phyloP scores from a whole-genome alignment of 2,329 filamentous ascomycete species.

The Hypoxylon sp. region DNA sequence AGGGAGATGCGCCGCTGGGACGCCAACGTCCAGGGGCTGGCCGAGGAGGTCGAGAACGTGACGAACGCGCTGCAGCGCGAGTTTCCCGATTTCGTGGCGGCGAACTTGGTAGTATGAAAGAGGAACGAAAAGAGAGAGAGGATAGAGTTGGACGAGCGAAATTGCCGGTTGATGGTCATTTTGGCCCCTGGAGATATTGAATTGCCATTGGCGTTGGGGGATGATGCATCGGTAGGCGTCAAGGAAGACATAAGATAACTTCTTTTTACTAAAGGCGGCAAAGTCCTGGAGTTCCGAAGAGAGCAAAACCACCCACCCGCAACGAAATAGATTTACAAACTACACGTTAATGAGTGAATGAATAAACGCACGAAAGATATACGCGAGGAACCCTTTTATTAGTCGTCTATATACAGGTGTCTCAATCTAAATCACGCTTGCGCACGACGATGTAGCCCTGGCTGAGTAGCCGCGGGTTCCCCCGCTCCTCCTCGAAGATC shows the following conservation, averaged over 20 bases:
- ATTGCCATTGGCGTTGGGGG: constrained; percentile 19
- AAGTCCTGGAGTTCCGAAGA: constrained; percentile 11
- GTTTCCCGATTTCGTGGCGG: constrained; percentile 76
- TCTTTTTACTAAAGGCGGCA: not conserved
- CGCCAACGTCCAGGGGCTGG: constrained; percentile 83
- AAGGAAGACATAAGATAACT: constrained; percentile 21
- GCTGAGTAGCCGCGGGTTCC: constrained; percentile 59
- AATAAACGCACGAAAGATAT: constrained; percentile 20
- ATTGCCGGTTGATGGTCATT: not conserved
- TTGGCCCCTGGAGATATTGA: no score
- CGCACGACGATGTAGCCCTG: constrained; percentile 67
- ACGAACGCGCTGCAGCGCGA: constrained; percentile 83
- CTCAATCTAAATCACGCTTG: constrained; percentile 63
- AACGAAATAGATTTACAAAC: constrained; percentile 3
- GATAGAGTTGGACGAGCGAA: not conserved
- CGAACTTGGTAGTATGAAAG: constrained; percentile 60
- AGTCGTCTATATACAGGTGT: constrained; percentile 24
- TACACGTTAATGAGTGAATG: constrained; percentile 8
- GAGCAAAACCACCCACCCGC: not conserved
- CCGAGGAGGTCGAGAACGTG: constrained; percentile 90
- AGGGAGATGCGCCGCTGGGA: constrained; percentile 89
- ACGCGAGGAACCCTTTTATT: constrained; percentile 18
- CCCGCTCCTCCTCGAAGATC: constrained; percentile 63
- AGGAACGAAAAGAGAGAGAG: not conserved
- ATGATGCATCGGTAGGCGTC: constrained; percentile 36